Evolutionary conservation across 768 basidiomycete genomes (phyloP).

Genomic region (Megacollybia marginata): DNA sequence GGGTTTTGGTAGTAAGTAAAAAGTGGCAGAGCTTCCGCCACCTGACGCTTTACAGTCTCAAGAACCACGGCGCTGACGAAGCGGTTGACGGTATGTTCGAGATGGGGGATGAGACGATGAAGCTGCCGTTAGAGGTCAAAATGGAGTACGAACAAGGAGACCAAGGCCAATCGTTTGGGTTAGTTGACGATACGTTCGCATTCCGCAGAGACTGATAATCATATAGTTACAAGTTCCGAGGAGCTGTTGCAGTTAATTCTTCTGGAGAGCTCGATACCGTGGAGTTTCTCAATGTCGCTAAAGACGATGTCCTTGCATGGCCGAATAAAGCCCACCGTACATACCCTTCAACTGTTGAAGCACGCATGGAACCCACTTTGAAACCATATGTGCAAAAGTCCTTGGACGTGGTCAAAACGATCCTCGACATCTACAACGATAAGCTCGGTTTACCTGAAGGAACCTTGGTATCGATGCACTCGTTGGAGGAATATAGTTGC

Average conservation of each 20-base stretch:
- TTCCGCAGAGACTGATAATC: not conserved
- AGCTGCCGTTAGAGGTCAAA: constrained; percentile 33
- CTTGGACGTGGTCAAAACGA: constrained; percentile 26
- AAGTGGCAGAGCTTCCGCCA: not conserved
- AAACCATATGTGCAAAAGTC: constrained; percentile 12
- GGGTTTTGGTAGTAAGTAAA: constrained; percentile 42
- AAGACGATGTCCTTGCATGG: constrained; percentile 42
- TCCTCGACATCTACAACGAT: constrained; percentile 36
- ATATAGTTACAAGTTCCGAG: constrained; percentile 36
- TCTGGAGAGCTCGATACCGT: constrained; percentile 31
- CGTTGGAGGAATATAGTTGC: constrained; percentile 24
- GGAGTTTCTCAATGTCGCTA: constrained; percentile 28
- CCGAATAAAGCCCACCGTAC: constrained; percentile 32
- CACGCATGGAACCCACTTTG: constrained; percentile 28
- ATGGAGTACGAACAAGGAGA: constrained; percentile 36
- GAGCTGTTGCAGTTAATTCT: constrained; percentile 34
- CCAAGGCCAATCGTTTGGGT: constrained; percentile 32
- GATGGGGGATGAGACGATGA: constrained; percentile 32
- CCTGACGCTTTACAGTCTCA: constrained; percentile 19
- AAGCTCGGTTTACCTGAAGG: constrained; percentile 35
- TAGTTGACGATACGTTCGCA: not conserved
- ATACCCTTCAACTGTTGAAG: constrained; percentile 34
- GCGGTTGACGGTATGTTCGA: constrained; percentile 34
- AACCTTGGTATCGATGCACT: constrained; percentile 27
- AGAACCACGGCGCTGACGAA: constrained; percentile 34